Evolutionary conservation across 345 rosid genomes (phyloP), one percentile per base, ranked within the genome.

Genomic region (Corchorus olitorius): DNA sequence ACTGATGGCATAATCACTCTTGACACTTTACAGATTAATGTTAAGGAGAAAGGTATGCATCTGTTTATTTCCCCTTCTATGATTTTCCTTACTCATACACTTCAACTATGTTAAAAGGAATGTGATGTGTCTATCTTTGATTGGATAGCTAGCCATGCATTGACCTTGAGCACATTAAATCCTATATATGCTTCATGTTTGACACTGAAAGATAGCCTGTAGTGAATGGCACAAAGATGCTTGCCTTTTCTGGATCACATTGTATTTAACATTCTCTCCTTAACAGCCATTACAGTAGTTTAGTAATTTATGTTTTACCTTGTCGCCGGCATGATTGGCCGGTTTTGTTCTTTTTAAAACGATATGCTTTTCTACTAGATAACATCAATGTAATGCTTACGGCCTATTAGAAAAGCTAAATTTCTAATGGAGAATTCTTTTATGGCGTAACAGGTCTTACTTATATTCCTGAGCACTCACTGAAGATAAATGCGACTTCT

Each of bases 1-100:
- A 94, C 97, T n/a, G 99, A 94, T 58, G 99, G 99, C 77, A 97
- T 91, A 78, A 92, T 97, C 75, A 91, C 94, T 7, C 89, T 97
- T 64, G 94, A 94, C 70, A 91, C 97, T 10, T 84, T 94, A 75
- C 97, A 88, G 81, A 89, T 97, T 83, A 90, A 89, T 81, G 97
- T 87, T 43, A 92, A 88, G 84, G 99, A 97, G 83, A 97, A 90
- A 97, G 99, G 99, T 97, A 85, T 49, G 14, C 27, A 19, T 76
- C 33, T 53, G 46, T 78, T 49, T 73, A 45, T 67, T 71, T 61
- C 65, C 43, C 6, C 11, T 68, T 37, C 64, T 39, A 48, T 45
- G 49, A 33, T 50, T 43, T 53, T 45, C 13, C 72, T 55, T 27
- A 16, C 66, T 11, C 37, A 8, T 33, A 5, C 41, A 33, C 15